Evolutionary conservation across 305 asterid genomes (phyloP), one percentile per base, ranked within the genome.

Genomic region (Euphrasia arctica): DNA sequence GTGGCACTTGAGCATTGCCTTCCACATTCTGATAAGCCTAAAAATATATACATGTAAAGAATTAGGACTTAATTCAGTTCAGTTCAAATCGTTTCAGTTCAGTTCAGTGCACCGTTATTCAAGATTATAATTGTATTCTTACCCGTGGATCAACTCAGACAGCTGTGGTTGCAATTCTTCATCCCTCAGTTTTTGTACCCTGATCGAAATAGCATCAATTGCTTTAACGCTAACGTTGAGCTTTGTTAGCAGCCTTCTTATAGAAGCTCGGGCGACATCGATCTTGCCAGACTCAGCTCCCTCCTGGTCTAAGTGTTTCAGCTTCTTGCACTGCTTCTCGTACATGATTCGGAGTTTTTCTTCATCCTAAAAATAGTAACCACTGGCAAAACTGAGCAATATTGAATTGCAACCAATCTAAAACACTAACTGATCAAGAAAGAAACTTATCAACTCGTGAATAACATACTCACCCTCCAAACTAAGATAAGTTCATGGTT

Each of bases 11-110:
- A 90, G 86, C 95, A 93, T 93, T 66, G 95, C 85, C 79, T 80
- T 88, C 99, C 99, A 93, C 99, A 93, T 90, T 72, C 88, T 80
- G 47, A 82, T 87, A 72, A 93, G 72, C 87, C 99, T 93, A 69
- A 1, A 31, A 66, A 69, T 9, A 47, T 43, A 18, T 18, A 1
- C 22, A 18, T 18, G 22, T 1, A 18, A 18, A 18, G 22, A 18
- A 18, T 18, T 18, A 18, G 22, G 22, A 18, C 22, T 18, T 18
- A 18, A 18, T 18, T 18, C 22, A 18, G 22, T 18, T 18, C 22
- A 18, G 22, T 18, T 18, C 22, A 18, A n/a, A n/a, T n/a, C n/a
- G n/a, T n/a, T 18, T 18, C 22, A 18, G 22, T 18, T 18, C 22
- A 18, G 22, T 18, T 18, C 22, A 18, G 22, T 49, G 14, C 15